Percentiles rank a stretch among this genome's conserved stretches.
Evolutionary conservation across 2,329 filamentous ascomycete species (phyloP).

Genomic region (Aspergillus intermedius): DNA sequence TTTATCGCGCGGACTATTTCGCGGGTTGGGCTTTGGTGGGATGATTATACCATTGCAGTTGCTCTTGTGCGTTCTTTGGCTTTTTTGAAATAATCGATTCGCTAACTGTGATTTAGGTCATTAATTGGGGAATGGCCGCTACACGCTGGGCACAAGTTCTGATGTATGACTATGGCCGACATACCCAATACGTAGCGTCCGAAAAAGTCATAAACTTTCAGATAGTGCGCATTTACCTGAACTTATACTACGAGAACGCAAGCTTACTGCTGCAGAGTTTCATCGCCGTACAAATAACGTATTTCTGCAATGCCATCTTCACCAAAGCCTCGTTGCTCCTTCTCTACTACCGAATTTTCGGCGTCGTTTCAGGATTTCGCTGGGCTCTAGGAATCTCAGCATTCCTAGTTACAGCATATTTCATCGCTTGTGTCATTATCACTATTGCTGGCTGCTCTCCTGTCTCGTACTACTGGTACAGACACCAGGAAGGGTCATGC

Average conservation of each 20-base stretch:
- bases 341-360: conserved; percentile 25
- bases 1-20: conserved; percentile 16
- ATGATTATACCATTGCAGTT: conserved; percentile 21
- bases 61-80: conserved; percentile 18
- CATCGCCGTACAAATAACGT: conserved; percentile 17
- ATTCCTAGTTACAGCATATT: conserved; percentile 14
- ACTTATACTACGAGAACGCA: background rate
- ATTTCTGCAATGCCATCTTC: conserved; percentile 18
- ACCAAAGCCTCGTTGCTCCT: conserved; percentile 21
- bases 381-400: conserved; percentile 13
- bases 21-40: conserved; percentile 20
- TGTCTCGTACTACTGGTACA: conserved; percentile 17
- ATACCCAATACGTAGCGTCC: conserved; percentile 7
- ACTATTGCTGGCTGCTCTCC: conserved; percentile 17
- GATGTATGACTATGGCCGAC: conserved; percentile 11
- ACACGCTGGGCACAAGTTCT: conserved; percentile 15
- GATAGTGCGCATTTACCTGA: conserved; percentile 10
- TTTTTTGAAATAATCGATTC: no score
- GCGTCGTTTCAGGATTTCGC: conserved; percentile 17
- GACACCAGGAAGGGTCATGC: conserved; percentile 12
- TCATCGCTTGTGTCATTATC: conserved; percentile 15
- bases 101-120: conserved; percentile 6
- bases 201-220: conserved; percentile 11
- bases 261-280: conserved; percentile 12
- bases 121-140: conserved; percentile 19